Percentiles rank a stretch among this genome's conserved stretches.
phyloP scores from a whole-genome alignment of 805 yeast species.

The Teunomyces aglyptinius region DNA sequence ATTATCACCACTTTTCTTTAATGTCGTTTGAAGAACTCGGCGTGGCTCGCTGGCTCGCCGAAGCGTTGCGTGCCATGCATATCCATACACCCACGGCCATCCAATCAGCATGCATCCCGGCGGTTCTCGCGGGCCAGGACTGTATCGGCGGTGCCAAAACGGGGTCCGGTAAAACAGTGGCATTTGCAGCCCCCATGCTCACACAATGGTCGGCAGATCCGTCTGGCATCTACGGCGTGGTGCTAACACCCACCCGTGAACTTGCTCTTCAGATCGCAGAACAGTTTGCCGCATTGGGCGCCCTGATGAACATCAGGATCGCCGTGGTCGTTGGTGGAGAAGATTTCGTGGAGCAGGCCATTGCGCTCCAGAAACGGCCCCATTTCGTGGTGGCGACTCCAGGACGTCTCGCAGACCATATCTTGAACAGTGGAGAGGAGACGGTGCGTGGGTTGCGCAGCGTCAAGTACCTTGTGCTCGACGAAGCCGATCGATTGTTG shows the following conservation, averaged over 20 bases:
- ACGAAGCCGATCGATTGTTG: constrained; percentile 92
- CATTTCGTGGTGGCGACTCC: constrained; percentile 97
- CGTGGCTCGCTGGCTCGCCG: constrained; percentile 81
- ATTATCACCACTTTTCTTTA: not conserved
- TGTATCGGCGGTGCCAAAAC: constrained; percentile 99
- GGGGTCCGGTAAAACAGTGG: constrained; percentile 96
- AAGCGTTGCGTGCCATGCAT: constrained; percentile 76
- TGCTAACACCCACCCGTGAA: constrained; percentile 91
- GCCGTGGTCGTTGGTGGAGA: constrained; percentile 92
- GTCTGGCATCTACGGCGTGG: constrained; percentile 82
- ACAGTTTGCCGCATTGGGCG: constrained; percentile 90
- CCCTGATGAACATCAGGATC: constrained; percentile 81
- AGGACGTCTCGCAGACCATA: constrained; percentile 92
- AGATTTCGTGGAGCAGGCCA: constrained; percentile 85
- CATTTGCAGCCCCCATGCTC: constrained; percentile 97
- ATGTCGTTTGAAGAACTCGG: constrained; percentile 64
- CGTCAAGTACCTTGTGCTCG: constrained; percentile 79
- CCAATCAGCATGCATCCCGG: constrained; percentile 86
- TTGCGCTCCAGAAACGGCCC: constrained; percentile 77
- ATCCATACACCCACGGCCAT: constrained; percentile 82
- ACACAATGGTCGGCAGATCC: constrained; percentile 96
- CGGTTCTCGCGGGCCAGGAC: constrained; percentile 76
- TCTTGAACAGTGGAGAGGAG: constrained; percentile 84
- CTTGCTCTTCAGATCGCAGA: constrained; percentile 96
- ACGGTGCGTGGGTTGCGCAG: constrained; percentile 75